Percentiles rank a stretch among this genome's conserved stretches.
These are phyloP conservation scores for Torulaspora quercuum DNA, from an alignment of 805 yeast species.

Conservation along the genomic window DNA sequence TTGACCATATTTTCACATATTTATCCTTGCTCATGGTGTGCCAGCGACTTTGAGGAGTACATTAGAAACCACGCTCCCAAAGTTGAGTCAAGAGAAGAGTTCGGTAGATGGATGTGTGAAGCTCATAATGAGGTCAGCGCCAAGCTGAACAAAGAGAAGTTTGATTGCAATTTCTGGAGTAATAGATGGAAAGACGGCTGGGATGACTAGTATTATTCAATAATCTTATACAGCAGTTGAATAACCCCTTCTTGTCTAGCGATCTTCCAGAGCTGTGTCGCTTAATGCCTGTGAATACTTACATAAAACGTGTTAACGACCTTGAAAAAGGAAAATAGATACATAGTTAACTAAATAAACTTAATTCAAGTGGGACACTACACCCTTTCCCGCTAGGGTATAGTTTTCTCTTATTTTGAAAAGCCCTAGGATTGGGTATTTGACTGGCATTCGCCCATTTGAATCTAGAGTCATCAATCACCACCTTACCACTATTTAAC, in stretches of 20 bases:
- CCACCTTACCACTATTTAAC: conserved; percentile 33
- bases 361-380: conserved; percentile 77
- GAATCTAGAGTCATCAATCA: conserved; percentile 68
- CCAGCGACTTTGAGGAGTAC: conserved; percentile 71
- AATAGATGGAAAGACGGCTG: conserved; percentile 95
- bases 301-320: no score
- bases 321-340: no score
- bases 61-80: conserved; percentile 51
- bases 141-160: conserved; percentile 79
- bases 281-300: conserved; percentile 7
- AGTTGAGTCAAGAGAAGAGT: conserved; percentile 65
- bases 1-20: conserved; percentile 66
- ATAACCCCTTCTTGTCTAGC: no score
- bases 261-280: no score
- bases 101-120: conserved; percentile 88
- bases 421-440: conserved; percentile 84
- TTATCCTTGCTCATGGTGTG: conserved; percentile 95
- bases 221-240: no score
- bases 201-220: conserved; percentile 41
- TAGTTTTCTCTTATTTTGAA: conserved; percentile 64
- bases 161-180: conserved; percentile 88
- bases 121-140: conserved; percentile 93
- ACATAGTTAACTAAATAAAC: conserved; percentile 34
- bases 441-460: conserved; percentile 62
- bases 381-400: conserved; percentile 96